Evolutionary conservation across 495 filamentous ascomycete species (phyloP).

Genomic region (Eremomyces bilateralis): DNA sequence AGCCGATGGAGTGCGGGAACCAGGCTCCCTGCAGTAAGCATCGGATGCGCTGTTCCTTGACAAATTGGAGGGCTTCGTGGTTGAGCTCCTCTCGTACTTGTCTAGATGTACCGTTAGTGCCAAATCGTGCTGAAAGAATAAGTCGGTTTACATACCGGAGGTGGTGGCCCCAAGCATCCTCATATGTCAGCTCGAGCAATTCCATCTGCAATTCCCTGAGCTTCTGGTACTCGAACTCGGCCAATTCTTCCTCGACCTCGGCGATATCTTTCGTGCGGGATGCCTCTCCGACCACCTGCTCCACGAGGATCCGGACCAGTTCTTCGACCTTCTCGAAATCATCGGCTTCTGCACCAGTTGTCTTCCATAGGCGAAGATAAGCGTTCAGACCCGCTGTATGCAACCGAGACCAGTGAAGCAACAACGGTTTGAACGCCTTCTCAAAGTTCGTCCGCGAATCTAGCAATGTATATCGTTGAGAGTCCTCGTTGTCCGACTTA

Average conservation of each 20-base stretch:
- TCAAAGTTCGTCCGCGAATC: constrained; percentile 68
- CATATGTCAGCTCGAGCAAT: constrained; percentile 70
- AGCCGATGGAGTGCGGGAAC: constrained; percentile 42
- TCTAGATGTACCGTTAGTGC: constrained; percentile 13
- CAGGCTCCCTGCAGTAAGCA: constrained; percentile 76
- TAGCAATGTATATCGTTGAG: constrained; percentile 44
- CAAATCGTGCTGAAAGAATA: neutral
- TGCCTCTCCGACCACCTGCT: constrained; percentile 74
- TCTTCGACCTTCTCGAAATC: constrained; percentile 90
- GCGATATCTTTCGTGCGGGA: constrained; percentile 64
- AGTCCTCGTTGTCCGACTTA: constrained; percentile 63
- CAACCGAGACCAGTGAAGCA: constrained; percentile 91
- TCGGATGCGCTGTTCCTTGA: constrained; percentile 91
- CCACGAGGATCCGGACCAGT: constrained; percentile 71
- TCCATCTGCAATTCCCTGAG: constrained; percentile 90
- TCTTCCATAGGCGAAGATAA: constrained; percentile 84
- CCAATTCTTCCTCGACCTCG: constrained; percentile 74
- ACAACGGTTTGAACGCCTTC: constrained; percentile 63
- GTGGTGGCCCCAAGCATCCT: constrained; percentile 85
- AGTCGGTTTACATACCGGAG: constrained; percentile 21
- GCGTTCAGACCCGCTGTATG: constrained; percentile 74
- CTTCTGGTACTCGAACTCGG: constrained; percentile 54
- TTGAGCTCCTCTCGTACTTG: constrained; percentile 87
- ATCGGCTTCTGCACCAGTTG: constrained; percentile 55
- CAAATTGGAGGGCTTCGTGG: constrained; percentile 80